Base-by-base conservation (phyloP, 2,329 filamentous ascomycete genomes). In the Helotiales sp. region DNA sequence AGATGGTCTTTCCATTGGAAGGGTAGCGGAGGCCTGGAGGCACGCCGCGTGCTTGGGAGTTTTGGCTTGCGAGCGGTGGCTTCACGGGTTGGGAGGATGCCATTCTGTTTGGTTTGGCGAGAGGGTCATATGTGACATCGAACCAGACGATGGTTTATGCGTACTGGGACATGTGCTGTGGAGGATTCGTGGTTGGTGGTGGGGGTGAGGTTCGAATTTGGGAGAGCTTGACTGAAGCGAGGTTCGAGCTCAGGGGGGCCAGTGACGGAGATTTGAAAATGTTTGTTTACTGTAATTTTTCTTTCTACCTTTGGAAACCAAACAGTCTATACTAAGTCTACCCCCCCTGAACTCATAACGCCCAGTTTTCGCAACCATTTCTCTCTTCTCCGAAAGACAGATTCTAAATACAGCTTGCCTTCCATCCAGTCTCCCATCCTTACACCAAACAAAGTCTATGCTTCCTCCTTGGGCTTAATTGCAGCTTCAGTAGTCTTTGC, bases 1-100 rank as follows among this genome's bases (percentile, higher is more conserved):
- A 99, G 82, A 99, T 98, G 71, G 93, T 97, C 83, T 98, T 98
- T 82, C 93, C 93, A 79, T 89, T 97, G 65, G 92, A 92, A 57
- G 96, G 95, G 76, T 96, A 93, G 73, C 93, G 92, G 69, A 99
- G 89, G 28, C 92, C 90, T 37, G 85, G 78, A 71, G 85, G 80
- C 6, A 69, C 67, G 54, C 68, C 65, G 64, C 74, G 73, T 60
- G 72, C 72, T 49, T 65, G 61, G 13, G 32, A 49, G 22, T 54
- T 63, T n/a, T 74, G 73, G 61, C 50, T 68, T 50, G 67, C 61
- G 22, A 73, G 58, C 17, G 75, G 70, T 32, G 72, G 69, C 63
- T 77, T 77, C 40, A 70, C 66, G 20, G 73, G 73, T 65, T 77
- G 75, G 30, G 75, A 76, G 43, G 76, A 75, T 69, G 76, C 73